phyloP scores from a whole-genome alignment of 2,329 filamentous ascomycete species.

The Nemania sp. region DNA sequence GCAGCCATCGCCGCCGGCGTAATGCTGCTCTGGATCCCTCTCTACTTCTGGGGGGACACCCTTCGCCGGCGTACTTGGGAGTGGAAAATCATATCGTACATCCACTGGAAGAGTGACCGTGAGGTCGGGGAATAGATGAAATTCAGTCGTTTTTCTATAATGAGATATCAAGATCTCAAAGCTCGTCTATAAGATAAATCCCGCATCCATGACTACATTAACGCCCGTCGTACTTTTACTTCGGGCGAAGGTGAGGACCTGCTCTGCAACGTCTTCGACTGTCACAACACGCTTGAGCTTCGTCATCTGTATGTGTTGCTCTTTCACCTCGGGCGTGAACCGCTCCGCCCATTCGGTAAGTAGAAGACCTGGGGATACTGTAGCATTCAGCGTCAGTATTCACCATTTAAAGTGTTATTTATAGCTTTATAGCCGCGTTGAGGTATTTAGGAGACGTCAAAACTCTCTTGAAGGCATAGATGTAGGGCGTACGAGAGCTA shows the following conservation, averaged over 20 bases:
- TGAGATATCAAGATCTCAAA: neutral
- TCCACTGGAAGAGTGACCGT: constrained; percentile 65
- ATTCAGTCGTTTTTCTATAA: constrained; percentile 9
- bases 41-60: constrained; percentile 64
- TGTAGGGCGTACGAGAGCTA: too few species aligned
- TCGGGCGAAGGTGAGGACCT: constrained; percentile 63
- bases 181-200: constrained; percentile 43
- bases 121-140: constrained; percentile 64
- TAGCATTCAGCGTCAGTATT: constrained; percentile 11
- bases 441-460: neutral
- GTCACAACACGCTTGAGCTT: constrained; percentile 70
- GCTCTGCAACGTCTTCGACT: constrained; percentile 67
- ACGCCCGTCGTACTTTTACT: constrained; percentile 64
- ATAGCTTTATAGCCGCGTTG: neutral
- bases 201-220: constrained; percentile 64
- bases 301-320: constrained; percentile 65
- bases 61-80: constrained; percentile 61
- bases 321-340: constrained; percentile 69
- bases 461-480: neutral
- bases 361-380: constrained; percentile 32
- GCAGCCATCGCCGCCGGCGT: constrained; percentile 64
- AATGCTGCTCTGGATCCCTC: constrained; percentile 61
- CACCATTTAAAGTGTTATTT: neutral
- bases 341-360: constrained; percentile 70
- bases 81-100: constrained; percentile 60